Evolutionary conservation across 768 basidiomycete species (phyloP).

Genomic region (Mycena haematopus): DNA sequence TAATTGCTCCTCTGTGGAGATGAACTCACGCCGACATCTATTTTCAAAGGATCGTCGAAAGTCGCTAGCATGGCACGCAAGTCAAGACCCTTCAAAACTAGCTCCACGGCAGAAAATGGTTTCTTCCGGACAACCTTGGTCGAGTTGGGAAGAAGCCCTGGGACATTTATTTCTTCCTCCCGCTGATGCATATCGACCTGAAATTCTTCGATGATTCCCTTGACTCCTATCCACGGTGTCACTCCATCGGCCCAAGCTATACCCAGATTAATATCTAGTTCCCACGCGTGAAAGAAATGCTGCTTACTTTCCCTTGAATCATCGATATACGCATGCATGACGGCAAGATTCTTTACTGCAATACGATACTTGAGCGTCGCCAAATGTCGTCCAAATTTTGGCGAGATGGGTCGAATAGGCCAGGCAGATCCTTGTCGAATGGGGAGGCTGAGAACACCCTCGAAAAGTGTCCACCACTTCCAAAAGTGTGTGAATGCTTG

Average conservation of each 20-base stretch:
- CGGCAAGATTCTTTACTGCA: slow-evolving; percentile 74
- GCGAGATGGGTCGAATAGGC: slow-evolving; percentile 71
- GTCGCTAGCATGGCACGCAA: slow-evolving; percentile 79
- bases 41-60: slow-evolving; percentile 77
- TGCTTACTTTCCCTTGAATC: slow-evolving; percentile 67
- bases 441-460: slow-evolving; percentile 77
- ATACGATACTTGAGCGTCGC: slow-evolving; percentile 93
- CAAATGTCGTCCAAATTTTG: slow-evolving; percentile 87
- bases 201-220: slow-evolving; percentile 80
- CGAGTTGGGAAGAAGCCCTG: slow-evolving; percentile 61
- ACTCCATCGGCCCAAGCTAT: slow-evolving; percentile 81
- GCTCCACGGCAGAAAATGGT: slow-evolving; percentile 87
- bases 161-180: slow-evolving; percentile 75
- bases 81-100: slow-evolving; percentile 77
- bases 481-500: slow-evolving; percentile 89
- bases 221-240: slow-evolving; percentile 83
- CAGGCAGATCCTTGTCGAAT: slow-evolving; percentile 89
- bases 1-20: slow-evolving; percentile 56
- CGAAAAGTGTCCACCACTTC: slow-evolving; percentile 91
- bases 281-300: neutral
- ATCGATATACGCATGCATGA: slow-evolving; percentile 89
- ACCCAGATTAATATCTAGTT: slow-evolving; percentile 14
- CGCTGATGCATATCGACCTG: slow-evolving; percentile 93
- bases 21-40: slow-evolving; percentile 54
- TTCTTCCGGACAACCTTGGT: slow-evolving; percentile 73